Conservation (phyloP, 768 basidiomycete species). For the Hypholoma sublateritium region DNA sequence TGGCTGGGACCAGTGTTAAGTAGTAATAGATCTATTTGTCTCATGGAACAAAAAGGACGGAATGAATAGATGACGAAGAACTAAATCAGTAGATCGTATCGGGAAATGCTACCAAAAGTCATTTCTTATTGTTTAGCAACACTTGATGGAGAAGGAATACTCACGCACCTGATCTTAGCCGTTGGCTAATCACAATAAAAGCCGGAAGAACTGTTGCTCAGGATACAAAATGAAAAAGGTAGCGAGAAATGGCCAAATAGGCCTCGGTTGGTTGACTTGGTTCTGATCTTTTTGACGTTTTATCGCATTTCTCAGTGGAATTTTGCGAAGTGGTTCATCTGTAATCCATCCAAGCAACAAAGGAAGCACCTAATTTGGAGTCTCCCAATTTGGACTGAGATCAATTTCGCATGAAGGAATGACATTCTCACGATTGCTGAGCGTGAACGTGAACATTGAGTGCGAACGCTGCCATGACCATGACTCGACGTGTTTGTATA, state of each 20-base stretch:
- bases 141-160: constrained; percentile 21
- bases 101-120: constrained; percentile 22
- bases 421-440: no score
- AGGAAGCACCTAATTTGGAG: no score
- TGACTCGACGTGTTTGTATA: no score
- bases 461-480: no score
- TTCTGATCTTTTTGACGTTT: no score
- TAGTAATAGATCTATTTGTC: constrained; percentile 30
- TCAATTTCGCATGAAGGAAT: no score
- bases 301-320: no score
- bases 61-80: constrained; percentile 26
- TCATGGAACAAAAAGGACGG: constrained; percentile 36
- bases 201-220: neutral
- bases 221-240: constrained; percentile 2
- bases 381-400: no score
- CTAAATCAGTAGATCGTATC: constrained; percentile 27
- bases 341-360: no score
- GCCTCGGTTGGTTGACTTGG: neutral
- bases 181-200: constrained; percentile 24
- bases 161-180: constrained; percentile 26
- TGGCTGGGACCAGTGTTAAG: constrained; percentile 24
- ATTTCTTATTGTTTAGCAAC: constrained; percentile 33
- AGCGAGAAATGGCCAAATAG: neutral
- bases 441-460: no score
- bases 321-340: no score